Conservation (phyloP, 306 rosid genomes). For the Carpinus fangiana region DNA sequence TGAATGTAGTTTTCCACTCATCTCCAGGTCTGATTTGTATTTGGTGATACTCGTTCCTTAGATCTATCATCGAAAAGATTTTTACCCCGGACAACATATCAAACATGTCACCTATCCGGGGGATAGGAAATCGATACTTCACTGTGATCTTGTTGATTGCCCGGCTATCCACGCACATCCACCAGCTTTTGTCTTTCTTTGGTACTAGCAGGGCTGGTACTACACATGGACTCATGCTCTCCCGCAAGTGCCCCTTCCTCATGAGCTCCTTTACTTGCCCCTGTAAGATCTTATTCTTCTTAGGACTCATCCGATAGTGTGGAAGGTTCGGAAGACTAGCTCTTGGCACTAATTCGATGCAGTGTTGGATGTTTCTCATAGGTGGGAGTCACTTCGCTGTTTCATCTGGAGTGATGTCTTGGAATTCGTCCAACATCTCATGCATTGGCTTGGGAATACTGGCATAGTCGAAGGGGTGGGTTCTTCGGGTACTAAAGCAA, state of each 20-base stretch:
- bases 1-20: not conserved
- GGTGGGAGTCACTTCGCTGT: too few species aligned
- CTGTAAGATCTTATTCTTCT: too few species aligned
- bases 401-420: not conserved
- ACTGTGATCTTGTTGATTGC: not conserved
- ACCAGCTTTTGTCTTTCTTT: not conserved
- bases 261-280: not conserved
- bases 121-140: not conserved
- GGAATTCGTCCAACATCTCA: too few species aligned
- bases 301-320: not conserved
- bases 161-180: too few species aligned
- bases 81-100: not conserved
- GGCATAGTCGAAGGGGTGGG: too few species aligned
- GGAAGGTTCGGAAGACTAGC: not conserved
- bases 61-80: accelerated
- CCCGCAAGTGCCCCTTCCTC: not conserved
- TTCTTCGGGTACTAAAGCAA: too few species aligned
- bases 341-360: not conserved
- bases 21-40: accelerated
- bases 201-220: not conserved
- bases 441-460: too few species aligned
- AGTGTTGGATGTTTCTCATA: too few species aligned
- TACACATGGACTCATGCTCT: not conserved
- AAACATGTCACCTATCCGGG: not conserved
- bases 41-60: not conserved